Base-by-base conservation (phyloP, 1,139 yeast genomes). In the Hansenula sp. region DNA sequence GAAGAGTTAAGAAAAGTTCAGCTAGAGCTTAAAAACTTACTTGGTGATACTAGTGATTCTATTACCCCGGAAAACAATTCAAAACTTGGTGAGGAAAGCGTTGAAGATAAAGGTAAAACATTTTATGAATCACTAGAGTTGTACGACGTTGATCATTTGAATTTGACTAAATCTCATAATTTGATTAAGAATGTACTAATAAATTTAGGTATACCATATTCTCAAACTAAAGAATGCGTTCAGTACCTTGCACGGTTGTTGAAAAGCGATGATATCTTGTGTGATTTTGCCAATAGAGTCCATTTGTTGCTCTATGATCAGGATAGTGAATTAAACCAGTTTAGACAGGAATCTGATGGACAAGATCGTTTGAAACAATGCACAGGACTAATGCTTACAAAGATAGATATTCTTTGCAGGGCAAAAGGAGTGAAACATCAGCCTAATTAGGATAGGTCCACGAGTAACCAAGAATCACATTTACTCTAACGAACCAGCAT, bases 121-220 rank as follows among this genome's bases (percentile, higher is more conserved):
- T 28, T 47, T 8, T 55, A 53, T 33, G 48, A 48, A 1, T 34
- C 33, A 3, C 52, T 57, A 33, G 52, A 51, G n/a, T 47, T 57
- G 2, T 11, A 43, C 0, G n/a, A 36, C 5, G 47, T 57, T 24
- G 59, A 57, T 35, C 13, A 24, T 3, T 47, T 57, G 19, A 36
- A 54, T 4, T 40, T 49, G 41, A 31, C 47, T 3, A 40, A 48
- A 15, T 47, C 57, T 4, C 57, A 51, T n/a, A 55, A 55, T 44
- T 36, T 48, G 10, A 41, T 55, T 25, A 57, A 55, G 43, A 57
- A 57, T 44, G 43, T 57, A 3, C 38, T 55, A 44, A 41, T 57
- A 12, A 47, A 52, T 34, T 50, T 54, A 40, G 39, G 47, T 9
- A 41, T 55, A 11, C 57, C 58, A 15, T 53, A 36, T 38, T 33